Conservation (phyloP, 176 grass and related monocot genomes). For the Zea luxurians region DNA sequence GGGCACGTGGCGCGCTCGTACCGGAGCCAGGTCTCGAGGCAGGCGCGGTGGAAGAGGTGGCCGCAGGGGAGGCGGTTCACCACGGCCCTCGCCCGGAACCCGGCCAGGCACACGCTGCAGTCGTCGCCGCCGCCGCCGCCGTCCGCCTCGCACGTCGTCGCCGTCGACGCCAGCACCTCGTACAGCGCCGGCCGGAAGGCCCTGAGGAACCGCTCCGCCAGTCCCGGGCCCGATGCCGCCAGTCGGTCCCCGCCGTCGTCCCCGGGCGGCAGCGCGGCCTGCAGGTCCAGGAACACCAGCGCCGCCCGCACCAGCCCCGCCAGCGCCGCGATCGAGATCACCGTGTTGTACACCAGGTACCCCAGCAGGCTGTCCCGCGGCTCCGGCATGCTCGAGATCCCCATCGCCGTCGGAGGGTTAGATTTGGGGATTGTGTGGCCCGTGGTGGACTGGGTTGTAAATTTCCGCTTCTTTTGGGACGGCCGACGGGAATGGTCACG, state of each 20-base stretch:
- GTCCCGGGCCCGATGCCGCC: slow-evolving; percentile 3
- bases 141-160: background rate
- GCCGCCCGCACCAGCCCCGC: slow-evolving; percentile 52
- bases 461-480: too few species aligned
- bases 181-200: slow-evolving; percentile 50
- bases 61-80: slow-evolving; percentile 80
- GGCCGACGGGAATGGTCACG: too few species aligned
- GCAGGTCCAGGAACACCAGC: slow-evolving; percentile 56
- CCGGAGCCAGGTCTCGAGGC: slow-evolving; percentile 82
- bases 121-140: slow-evolving; percentile 14
- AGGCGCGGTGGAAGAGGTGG: slow-evolving; percentile 76
- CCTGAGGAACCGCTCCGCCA: slow-evolving; percentile 45
- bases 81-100: slow-evolving; percentile 66
- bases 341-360: slow-evolving; percentile 71
- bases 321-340: slow-evolving; percentile 56
- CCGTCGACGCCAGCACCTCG: slow-evolving; percentile 8
- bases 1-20: slow-evolving; percentile 90
- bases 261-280: slow-evolving; percentile 5
- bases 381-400: slow-evolving; percentile 73
- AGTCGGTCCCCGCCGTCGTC: background rate
- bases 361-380: slow-evolving; percentile 73
- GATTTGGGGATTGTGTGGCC: slow-evolving; percentile 15
- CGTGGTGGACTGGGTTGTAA: background rate
- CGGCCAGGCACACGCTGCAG: slow-evolving; percentile 69
- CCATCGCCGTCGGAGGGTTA: slow-evolving; percentile 46